Conservation (phyloP, 306 rosid genomes). For the Prunus armeniaca region DNA sequence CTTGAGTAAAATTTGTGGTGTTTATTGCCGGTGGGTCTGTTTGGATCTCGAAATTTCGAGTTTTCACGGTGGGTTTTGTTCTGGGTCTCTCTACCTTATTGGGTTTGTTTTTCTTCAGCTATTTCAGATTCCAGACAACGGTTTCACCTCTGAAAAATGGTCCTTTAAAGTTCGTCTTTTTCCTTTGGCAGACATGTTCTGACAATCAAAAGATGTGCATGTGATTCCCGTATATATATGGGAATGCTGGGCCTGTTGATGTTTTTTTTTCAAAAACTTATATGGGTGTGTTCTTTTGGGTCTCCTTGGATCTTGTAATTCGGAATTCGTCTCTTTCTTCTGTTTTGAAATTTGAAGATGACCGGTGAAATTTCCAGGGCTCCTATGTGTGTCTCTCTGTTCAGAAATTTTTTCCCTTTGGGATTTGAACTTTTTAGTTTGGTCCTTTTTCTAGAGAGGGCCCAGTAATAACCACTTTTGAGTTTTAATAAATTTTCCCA, state of each 20-base stretch:
- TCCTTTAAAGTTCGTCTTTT: constrained; percentile 3
- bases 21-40: constrained; percentile 7
- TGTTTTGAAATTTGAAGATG: constrained; percentile 21
- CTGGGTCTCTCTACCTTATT: neutral
- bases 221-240: neutral
- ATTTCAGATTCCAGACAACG: constrained; percentile 9
- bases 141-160: constrained; percentile 20
- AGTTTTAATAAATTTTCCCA: constrained; percentile 20
- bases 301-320: constrained; percentile 38
- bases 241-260: neutral
- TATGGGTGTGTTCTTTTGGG: constrained; percentile 23
- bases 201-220: constrained; percentile 7
- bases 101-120: neutral
- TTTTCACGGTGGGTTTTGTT: constrained; percentile 14
- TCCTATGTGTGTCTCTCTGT: constrained; percentile 9
- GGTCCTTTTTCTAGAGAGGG: constrained; percentile 9
- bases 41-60: constrained; percentile 47
- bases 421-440: constrained; percentile 22
- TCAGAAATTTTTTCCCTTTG: constrained; percentile 1
- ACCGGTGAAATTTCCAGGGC: constrained; percentile 3
- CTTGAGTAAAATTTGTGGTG: neutral
- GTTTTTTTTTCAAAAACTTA: neutral
- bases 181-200: constrained; percentile 20
- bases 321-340: constrained; percentile 8
- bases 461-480: constrained; percentile 18